These are phyloP conservation scores for Neoarthrinium moseri DNA, from an alignment of 2,329 filamentous ascomycete species.

Conservation along the genomic window DNA sequence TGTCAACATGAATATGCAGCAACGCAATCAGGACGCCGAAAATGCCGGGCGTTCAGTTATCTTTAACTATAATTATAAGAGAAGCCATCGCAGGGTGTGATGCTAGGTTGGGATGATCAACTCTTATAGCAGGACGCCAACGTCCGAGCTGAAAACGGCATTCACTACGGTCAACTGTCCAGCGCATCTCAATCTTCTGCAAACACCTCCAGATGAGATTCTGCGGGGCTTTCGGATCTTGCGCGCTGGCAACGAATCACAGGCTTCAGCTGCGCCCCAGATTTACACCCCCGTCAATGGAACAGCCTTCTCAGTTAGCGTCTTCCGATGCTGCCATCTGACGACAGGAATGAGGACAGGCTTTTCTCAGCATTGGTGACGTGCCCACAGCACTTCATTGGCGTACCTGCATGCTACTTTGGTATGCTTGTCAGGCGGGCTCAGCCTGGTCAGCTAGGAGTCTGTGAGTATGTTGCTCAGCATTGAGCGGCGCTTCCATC, in stretches of 20 bases:
- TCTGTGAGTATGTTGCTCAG: background rate
- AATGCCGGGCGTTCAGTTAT: too few relatives aligned
- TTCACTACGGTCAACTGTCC: background rate
- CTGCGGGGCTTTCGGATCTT: background rate
- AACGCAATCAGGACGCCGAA: too few relatives aligned
- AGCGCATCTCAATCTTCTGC: background rate
- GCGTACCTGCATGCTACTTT: background rate
- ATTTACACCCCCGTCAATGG: background rate
- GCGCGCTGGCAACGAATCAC: slow-evolving; percentile 1
- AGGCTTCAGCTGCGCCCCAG: slow-evolving; percentile 1
- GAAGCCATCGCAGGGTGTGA: too few relatives aligned
- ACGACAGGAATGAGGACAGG: background rate
- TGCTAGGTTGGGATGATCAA: too few relatives aligned
- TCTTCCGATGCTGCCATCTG: background rate
- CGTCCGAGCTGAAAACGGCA: too few relatives aligned
- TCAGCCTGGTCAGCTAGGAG: background rate
- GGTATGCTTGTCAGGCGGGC: background rate
- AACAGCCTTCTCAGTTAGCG: background rate
- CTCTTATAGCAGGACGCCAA: too few relatives aligned
- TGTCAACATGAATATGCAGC: too few relatives aligned
- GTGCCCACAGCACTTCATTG: too few relatives aligned
- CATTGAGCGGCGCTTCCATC: background rate
- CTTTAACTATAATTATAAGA: too few relatives aligned
- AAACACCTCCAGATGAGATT: background rate
- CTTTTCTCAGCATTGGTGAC: too few relatives aligned